Percentiles rank a stretch among this genome's conserved stretches.
Conservation (phyloP, 768 basidiomycete species). For the Cubamyces sp. region DNA sequence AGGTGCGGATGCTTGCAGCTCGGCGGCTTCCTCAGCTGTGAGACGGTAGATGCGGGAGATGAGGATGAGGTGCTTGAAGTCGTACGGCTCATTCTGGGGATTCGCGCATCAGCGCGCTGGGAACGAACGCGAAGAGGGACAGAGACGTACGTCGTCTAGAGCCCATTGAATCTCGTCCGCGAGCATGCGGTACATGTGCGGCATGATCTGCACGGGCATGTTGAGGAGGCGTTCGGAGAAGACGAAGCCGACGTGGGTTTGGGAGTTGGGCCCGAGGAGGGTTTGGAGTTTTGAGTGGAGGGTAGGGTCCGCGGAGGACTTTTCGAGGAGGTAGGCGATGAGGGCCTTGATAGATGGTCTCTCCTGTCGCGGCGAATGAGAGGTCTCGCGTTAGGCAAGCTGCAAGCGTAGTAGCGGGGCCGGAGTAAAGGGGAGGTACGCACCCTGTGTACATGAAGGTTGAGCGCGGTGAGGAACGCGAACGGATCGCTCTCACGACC, state of each 20-base stretch:
- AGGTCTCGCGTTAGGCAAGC: neutral
- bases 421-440: constrained; percentile 20
- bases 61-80: constrained; percentile 75
- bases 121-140: neutral
- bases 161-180: constrained; percentile 80
- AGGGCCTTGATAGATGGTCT: constrained; percentile 73
- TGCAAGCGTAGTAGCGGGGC: neutral
- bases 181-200: constrained; percentile 92
- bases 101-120: neutral
- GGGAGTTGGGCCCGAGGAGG: constrained; percentile 47
- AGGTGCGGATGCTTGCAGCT: constrained; percentile 42
- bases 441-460: constrained; percentile 72
- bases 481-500: constrained; percentile 89
- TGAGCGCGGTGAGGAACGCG: constrained; percentile 83
- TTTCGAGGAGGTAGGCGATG: constrained; percentile 67
- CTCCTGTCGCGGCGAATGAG: constrained; percentile 48
- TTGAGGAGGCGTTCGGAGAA: constrained; percentile 90
- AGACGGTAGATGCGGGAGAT: constrained; percentile 81
- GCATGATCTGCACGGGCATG: constrained; percentile 92
- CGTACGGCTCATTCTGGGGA: constrained; percentile 59
- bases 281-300: constrained; percentile 58
- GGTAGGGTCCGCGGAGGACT: constrained; percentile 51
- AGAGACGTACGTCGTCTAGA: constrained; percentile 56
- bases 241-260: constrained; percentile 76
- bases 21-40: constrained; percentile 69